Percentiles rank a stretch among this genome's conserved stretches.
phyloP scores from a whole-genome alignment of 2,329 filamentous ascomycete species.

The Aspergillus fructus region DNA sequence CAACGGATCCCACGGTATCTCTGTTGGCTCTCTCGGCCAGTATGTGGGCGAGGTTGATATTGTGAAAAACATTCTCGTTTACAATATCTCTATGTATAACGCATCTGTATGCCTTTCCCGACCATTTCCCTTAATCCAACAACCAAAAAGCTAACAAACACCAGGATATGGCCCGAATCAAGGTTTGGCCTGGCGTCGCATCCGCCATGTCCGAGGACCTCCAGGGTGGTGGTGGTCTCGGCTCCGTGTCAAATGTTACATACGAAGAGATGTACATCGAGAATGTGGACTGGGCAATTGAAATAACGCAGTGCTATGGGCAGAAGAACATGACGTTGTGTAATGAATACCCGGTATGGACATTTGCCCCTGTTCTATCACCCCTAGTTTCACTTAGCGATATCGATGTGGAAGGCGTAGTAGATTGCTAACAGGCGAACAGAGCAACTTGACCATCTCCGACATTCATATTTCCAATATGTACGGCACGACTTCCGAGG shows the following conservation, averaged over 20 bases:
- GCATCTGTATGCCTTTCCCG: conserved; percentile 35
- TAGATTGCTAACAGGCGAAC: neutral
- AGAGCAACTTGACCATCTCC: conserved; percentile 52
- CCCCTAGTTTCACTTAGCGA: neutral
- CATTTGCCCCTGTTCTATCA: neutral
- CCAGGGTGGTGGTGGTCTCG: conserved; percentile 64
- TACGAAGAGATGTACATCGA: conserved; percentile 61
- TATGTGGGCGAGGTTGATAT: conserved; percentile 64
- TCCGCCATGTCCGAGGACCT: conserved; percentile 59
- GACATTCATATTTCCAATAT: conserved; percentile 59
- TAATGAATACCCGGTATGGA: conserved; percentile 53
- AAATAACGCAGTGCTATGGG: conserved; percentile 66
- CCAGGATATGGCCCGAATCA: conserved; percentile 68
- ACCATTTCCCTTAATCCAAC: conserved; percentile 29
- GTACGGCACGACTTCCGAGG: conserved; percentile 52
- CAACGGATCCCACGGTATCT: conserved; percentile 71
- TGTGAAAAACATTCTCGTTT: conserved; percentile 67
- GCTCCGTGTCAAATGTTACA: conserved; percentile 65
- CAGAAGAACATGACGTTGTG: conserved; percentile 64
- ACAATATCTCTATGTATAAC: conserved; percentile 60
- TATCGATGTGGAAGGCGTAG: neutral
- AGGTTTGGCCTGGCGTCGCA: conserved; percentile 66
- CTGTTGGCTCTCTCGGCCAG: conserved; percentile 70
- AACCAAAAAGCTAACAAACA: conserved; percentile 33
- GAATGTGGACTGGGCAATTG: conserved; percentile 66